These are phyloP conservation scores for Harringtonia aguacate DNA, from an alignment of 2,329 filamentous ascomycete genomes.

Conservation along the genomic window DNA sequence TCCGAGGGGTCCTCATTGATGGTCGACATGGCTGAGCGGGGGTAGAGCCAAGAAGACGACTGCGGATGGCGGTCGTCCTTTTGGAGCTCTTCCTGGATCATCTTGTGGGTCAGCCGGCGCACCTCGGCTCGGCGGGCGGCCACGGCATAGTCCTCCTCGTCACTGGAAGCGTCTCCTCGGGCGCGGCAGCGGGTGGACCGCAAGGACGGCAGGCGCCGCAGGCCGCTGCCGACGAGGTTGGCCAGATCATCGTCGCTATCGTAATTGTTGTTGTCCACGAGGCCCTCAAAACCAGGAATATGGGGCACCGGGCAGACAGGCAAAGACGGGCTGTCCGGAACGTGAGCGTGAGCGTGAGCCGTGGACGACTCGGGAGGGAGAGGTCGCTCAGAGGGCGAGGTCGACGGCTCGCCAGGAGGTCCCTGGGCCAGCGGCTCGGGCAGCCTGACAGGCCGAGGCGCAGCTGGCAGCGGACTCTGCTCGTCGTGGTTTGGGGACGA, in stretches of 20 bases:
- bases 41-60: constrained; percentile 2
- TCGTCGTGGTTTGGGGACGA: neutral
- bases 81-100: constrained; percentile 47
- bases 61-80: constrained; percentile 29
- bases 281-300: constrained; percentile 9
- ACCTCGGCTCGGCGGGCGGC: constrained; percentile 44
- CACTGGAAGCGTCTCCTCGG: constrained; percentile 29
- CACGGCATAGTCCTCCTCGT: constrained; percentile 34
- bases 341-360: neutral
- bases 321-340: neutral
- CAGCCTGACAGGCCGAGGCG: constrained; percentile 1
- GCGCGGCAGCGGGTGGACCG: constrained; percentile 30
- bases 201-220: constrained; percentile 36
- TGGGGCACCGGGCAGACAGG: constrained; percentile 2
- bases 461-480: constrained; percentile 2
- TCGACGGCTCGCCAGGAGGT: too few relatives aligned
- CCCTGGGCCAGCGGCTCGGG: too few relatives aligned
- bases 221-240: constrained; percentile 14
- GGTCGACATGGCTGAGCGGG: constrained; percentile 10
- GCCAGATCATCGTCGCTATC: constrained; percentile 26
- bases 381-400: neutral
- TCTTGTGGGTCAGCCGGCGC: constrained; percentile 40
- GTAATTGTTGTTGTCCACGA: constrained; percentile 27
- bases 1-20: constrained; percentile 11
- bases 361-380: neutral